Evolutionary conservation across 257 asterid species (phyloP).

Genomic region (Fraxinus excelsior): DNA sequence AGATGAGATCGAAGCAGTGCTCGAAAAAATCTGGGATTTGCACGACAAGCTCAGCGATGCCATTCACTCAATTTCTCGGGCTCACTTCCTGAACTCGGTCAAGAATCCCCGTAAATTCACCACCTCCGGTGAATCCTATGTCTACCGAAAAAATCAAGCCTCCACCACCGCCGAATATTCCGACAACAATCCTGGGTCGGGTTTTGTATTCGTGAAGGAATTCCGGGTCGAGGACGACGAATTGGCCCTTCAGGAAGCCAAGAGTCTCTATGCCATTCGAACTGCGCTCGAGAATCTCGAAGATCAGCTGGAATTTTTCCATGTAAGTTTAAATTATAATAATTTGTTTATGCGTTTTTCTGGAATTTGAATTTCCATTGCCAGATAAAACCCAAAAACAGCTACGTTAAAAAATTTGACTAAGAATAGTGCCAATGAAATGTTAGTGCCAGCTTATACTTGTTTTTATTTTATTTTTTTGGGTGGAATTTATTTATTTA

Average conservation of each 20-base stretch:
- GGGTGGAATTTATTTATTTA: background rate
- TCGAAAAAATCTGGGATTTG: constrained; percentile 88
- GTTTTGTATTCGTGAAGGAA: constrained; percentile 80
- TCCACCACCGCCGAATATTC: constrained; percentile 32
- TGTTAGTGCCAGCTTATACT: background rate
- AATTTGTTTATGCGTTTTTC: background rate
- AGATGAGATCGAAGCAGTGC: constrained; percentile 81
- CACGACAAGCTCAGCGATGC: constrained; percentile 99
- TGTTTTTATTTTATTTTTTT: background rate
- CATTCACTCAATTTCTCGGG: constrained; percentile 80
- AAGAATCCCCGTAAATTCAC: constrained; percentile 45
- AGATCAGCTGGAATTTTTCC: constrained; percentile 94
- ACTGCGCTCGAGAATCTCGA: constrained; percentile 92
- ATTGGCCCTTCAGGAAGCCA: constrained; percentile 76
- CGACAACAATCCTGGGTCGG: constrained; percentile 41
- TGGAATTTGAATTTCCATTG: background rate
- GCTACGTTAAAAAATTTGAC: too few species aligned
- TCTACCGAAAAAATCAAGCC: constrained; percentile 41
- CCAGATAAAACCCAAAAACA: too few species aligned
- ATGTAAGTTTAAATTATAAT: constrained; percentile 34
- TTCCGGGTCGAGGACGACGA: constrained; percentile 59
- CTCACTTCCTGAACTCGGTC: constrained; percentile 75
- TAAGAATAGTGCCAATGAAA: too few species aligned
- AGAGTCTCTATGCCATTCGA: constrained; percentile 82
- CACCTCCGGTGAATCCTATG: constrained; percentile 31